Base-by-base conservation (phyloP, 345 rosid genomes). In the Zanthoxylum bungeanum region DNA sequence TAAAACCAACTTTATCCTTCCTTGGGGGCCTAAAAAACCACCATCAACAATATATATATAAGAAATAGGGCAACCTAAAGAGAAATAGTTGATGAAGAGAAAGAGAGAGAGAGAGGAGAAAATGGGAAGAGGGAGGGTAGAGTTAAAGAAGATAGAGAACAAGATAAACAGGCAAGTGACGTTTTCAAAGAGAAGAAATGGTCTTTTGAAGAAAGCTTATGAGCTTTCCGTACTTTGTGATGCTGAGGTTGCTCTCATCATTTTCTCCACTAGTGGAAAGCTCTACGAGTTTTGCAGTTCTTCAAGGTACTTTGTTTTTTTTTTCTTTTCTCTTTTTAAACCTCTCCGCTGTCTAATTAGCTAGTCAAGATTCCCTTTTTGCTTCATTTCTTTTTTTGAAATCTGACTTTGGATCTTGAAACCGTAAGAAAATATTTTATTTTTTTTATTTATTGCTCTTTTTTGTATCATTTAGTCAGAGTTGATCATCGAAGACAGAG, bases 51-150 rank as follows among this genome's bases (percentile, higher is more conserved):
- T 57, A 58, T 12, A 31, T n/a, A 5, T 24, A 12, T 7, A 37
- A 12, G 10, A 22, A 62, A 62, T 19, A 40, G 60, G 36, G n/a
- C n/a, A 16, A 50, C n/a, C n/a, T n/a, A 51, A 51, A 34, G 33
- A 24, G 36, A 36, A 68, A 44, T 44, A 44, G 49, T 12, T 12
- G 58, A 30, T 58, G 33, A 9, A 21, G n/a, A 30, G 21, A 28
- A 51, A 36, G n/a, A 60, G 4, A 63, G 27, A 27, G n/a, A n/a
- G n/a, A n/a, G n/a, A n/a, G n/a, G n/a, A 46, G 47, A 42, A 68
- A 75, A 92, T 94, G 98, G 98, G 97, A 74, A 87, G 98, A 81
- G 98, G 98, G 51, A 90, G 97, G 84, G 98, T 94, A 66, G 98
- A 94, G 82, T 75, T 94, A 91, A 92, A 94, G 98, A 90, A 97